These are phyloP conservation scores for Phytophthora fragariae DNA, from an alignment of 352 stramenopile genomes.

Conservation along the genomic window DNA sequence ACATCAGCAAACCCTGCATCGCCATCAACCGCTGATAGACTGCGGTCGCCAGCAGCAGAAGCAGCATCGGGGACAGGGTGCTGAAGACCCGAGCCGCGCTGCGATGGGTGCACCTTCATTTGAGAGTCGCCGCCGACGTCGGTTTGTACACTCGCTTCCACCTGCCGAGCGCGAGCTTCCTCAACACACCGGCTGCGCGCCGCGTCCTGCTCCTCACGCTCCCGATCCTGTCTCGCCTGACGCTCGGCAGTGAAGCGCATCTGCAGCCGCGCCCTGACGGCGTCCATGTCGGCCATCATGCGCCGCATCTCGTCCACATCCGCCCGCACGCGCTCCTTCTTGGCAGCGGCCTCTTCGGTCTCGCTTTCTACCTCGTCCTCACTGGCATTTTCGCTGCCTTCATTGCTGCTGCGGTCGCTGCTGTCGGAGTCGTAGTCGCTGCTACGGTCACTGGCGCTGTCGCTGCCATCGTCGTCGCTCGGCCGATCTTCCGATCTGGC, in stretches of 20 bases:
- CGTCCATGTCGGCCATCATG: slow-evolving; percentile 71
- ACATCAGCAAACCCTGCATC: slow-evolving; percentile 3
- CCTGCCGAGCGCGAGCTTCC: slow-evolving; percentile 3
- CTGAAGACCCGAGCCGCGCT: background rate
- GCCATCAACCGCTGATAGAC: slow-evolving; percentile 15
- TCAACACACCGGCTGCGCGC: slow-evolving; percentile 12
- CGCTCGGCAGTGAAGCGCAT: slow-evolving; percentile 48
- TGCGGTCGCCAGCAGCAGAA: background rate
- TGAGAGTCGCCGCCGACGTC: background rate
- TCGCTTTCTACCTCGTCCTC: slow-evolving; percentile 26
- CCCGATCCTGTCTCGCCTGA: slow-evolving; percentile 27
- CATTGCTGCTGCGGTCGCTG: slow-evolving; percentile 11
- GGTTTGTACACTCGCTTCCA: slow-evolving; percentile 27
- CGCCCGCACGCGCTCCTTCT: slow-evolving; percentile 43
- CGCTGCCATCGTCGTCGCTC: slow-evolving; percentile 17
- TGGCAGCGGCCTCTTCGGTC: slow-evolving; percentile 26
- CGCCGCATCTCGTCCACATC: slow-evolving; percentile 55
- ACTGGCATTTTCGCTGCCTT: background rate
- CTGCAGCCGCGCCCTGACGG: slow-evolving; percentile 61
- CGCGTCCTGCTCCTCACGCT: slow-evolving; percentile 24
- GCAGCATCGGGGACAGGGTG: background rate
- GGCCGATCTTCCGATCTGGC: slow-evolving; percentile 19
- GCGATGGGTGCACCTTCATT: slow-evolving; percentile 23
- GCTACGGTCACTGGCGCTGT: slow-evolving; percentile 12
- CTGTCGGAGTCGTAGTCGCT: slow-evolving; percentile 33